phyloP scores from a whole-genome alignment of 306 rosid genomes.

The Carpinus fangiana region DNA sequence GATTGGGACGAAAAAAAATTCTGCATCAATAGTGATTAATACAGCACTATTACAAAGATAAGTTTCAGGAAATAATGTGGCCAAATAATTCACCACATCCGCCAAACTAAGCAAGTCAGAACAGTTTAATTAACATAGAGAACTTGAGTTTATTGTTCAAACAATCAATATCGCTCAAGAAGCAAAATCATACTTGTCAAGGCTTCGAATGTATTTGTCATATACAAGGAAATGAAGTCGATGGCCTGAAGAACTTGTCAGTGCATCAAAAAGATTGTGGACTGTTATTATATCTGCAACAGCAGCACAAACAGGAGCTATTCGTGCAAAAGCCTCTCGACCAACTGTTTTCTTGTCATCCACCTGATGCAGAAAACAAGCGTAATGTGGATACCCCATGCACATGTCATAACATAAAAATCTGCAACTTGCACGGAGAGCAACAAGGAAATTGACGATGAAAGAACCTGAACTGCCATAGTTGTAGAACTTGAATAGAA shows the following conservation, averaged over 20 bases:
- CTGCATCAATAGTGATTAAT: not conserved
- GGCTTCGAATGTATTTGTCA: slow-evolving; percentile 79
- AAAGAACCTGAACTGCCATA: slow-evolving; percentile 81
- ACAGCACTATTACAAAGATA: not conserved
- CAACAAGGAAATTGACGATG: slow-evolving; percentile 12
- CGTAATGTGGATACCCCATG: slow-evolving; percentile 17
- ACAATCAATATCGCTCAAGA: slow-evolving; percentile 15
- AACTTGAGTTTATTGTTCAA: slow-evolving; percentile 8
- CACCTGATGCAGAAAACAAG: slow-evolving; percentile 42
- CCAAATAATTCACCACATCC: not conserved
- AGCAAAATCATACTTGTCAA: slow-evolving; percentile 62
- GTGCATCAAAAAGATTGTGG: slow-evolving; percentile 76
- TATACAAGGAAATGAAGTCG: slow-evolving; percentile 86
- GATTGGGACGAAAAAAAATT: not conserved
- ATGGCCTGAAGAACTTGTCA: slow-evolving; percentile 57
- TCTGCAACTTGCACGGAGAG: slow-evolving; percentile 12
- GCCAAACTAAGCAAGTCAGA: not conserved
- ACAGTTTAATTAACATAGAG: not conserved
- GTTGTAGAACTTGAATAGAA: slow-evolving; percentile 79
- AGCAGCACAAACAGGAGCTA: slow-evolving; percentile 74
- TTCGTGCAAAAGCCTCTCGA: slow-evolving; percentile 79
- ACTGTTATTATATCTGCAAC: slow-evolving; percentile 81
- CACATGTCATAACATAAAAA: slow-evolving; percentile 2
- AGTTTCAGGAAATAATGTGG: not conserved
- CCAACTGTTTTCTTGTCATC: slow-evolving; percentile 86